Evolutionary conservation across 2,329 filamentous ascomycete species (phyloP).

Genomic region (Penicillium crustosum): DNA sequence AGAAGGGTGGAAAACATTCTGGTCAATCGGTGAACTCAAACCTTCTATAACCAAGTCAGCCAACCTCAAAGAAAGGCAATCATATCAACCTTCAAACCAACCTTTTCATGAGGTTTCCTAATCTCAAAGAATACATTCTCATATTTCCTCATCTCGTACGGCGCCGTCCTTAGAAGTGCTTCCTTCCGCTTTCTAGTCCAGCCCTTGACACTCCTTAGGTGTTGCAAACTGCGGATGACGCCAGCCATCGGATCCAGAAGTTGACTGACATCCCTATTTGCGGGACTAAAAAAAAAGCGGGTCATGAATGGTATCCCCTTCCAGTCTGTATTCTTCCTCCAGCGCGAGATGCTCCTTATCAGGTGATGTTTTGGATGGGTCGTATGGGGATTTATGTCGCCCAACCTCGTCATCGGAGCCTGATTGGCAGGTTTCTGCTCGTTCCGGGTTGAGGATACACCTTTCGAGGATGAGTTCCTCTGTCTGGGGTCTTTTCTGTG

Average conservation of each 20-base stretch:
- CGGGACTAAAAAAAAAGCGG: slow-evolving; percentile 27
- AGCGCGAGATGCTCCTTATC: slow-evolving; percentile 23
- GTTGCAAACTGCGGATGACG: slow-evolving; percentile 15
- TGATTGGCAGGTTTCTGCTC: slow-evolving; percentile 24
- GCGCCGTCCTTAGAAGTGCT: slow-evolving; percentile 17
- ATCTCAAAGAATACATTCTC: slow-evolving; percentile 14
- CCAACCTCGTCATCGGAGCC: slow-evolving; percentile 32
- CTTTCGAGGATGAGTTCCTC: slow-evolving; percentile 13
- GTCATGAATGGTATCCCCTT: slow-evolving; percentile 19
- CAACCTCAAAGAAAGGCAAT: not conserved
- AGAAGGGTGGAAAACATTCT: not conserved
- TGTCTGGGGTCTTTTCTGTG: not conserved
- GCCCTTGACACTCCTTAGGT: slow-evolving; percentile 23
- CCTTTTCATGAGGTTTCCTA: slow-evolving; percentile 14
- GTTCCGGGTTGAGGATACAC: slow-evolving; percentile 20
- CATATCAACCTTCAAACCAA: not conserved
- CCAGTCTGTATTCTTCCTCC: slow-evolving; percentile 24
- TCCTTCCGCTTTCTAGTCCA: slow-evolving; percentile 27
- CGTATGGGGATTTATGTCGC: slow-evolving; percentile 28
- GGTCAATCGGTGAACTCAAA: not conserved
- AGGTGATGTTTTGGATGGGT: slow-evolving; percentile 24
- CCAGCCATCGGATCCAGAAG: slow-evolving; percentile 22
- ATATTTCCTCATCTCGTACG: slow-evolving; percentile 16
- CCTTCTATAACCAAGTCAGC: not conserved
- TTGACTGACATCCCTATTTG: slow-evolving; percentile 23